Conservation (phyloP, 2,329 filamentous ascomycete genomes). For the Scopulariopsis brevicaulis region DNA sequence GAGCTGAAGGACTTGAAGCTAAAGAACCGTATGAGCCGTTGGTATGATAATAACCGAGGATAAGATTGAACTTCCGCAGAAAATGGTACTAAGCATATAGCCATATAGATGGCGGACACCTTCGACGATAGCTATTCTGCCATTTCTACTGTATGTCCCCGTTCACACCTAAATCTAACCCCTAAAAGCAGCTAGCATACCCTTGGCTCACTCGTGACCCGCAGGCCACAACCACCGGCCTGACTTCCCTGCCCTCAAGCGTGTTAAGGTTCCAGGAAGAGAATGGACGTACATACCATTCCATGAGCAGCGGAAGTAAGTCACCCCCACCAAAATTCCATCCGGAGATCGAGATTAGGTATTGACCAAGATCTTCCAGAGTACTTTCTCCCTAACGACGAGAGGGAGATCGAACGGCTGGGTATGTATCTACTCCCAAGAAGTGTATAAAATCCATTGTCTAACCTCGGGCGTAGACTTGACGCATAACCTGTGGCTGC, state of each 20-base stretch:
- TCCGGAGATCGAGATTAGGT: background rate
- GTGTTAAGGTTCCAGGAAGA: constrained; percentile 13
- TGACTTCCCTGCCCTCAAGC: constrained; percentile 8
- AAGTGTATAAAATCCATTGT: background rate
- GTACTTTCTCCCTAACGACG: constrained; percentile 10
- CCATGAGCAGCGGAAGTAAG: too few species aligned
- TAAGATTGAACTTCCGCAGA: too few species aligned
- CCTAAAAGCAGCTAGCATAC: too few species aligned
- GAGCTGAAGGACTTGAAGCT: too few species aligned
- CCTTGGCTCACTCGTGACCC: too few species aligned
- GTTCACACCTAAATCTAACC: too few species aligned
- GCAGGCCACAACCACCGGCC: constrained; percentile 4
- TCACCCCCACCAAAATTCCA: background rate
- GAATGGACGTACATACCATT: constrained; percentile 15
- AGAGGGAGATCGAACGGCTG: constrained; percentile 8
- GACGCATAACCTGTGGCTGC: constrained; percentile 11
- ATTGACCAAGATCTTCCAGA: constrained; percentile 5
- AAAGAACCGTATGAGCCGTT: too few species aligned
- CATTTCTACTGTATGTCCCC: too few species aligned
- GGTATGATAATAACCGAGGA: too few species aligned
- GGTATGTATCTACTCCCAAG: background rate
- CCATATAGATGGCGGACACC: too few species aligned
- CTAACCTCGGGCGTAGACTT: background rate
- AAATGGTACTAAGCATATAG: too few species aligned
- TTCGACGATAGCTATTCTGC: too few species aligned